phyloP scores from a whole-genome alignment of 1,284 basidiomycete species.

The Marasmius sp. region DNA sequence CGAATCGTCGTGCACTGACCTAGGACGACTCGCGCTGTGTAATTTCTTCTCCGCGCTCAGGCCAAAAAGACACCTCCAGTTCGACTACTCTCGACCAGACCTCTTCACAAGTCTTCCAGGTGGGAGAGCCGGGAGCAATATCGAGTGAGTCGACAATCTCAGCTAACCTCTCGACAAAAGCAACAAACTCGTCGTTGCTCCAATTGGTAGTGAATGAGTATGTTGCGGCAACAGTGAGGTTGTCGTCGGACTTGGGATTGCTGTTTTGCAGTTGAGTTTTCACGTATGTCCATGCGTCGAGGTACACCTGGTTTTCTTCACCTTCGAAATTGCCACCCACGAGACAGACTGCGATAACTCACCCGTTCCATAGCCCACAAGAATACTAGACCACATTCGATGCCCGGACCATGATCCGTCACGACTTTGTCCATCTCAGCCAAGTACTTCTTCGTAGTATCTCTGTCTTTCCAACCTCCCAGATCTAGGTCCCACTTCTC shows the following conservation, averaged over 20 bases:
- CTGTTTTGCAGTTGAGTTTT: slow-evolving; percentile 24
- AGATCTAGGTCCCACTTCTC: slow-evolving; percentile 43
- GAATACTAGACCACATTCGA: slow-evolving; percentile 67
- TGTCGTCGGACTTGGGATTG: slow-evolving; percentile 9
- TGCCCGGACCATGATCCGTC: slow-evolving; percentile 38
- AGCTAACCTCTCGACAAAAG: slow-evolving; percentile 58
- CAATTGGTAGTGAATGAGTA: slow-evolving; percentile 60
- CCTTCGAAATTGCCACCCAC: not conserved
- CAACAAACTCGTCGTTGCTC: slow-evolving; percentile 61
- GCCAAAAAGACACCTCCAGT: slow-evolving; percentile 65
- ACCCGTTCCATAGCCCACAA: slow-evolving; percentile 81
- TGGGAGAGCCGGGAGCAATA: slow-evolving; percentile 36
- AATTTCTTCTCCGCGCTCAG: slow-evolving; percentile 20
- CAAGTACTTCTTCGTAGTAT: slow-evolving; percentile 64
- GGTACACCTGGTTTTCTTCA: slow-evolving; percentile 42
- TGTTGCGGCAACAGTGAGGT: slow-evolving; percentile 38
- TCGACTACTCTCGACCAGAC: slow-evolving; percentile 61
- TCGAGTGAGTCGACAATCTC: slow-evolving; percentile 52
- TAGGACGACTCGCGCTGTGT: not conserved
- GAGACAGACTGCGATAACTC: slow-evolving; percentile 21
- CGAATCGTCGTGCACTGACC: no score
- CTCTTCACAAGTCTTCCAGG: slow-evolving; percentile 46
- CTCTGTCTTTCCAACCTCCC: slow-evolving; percentile 52
- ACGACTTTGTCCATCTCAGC: slow-evolving; percentile 65
- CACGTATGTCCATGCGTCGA: slow-evolving; percentile 66